Base-by-base conservation (phyloP, 306 rosid species). In the Trichosanthes truncata region DNA sequence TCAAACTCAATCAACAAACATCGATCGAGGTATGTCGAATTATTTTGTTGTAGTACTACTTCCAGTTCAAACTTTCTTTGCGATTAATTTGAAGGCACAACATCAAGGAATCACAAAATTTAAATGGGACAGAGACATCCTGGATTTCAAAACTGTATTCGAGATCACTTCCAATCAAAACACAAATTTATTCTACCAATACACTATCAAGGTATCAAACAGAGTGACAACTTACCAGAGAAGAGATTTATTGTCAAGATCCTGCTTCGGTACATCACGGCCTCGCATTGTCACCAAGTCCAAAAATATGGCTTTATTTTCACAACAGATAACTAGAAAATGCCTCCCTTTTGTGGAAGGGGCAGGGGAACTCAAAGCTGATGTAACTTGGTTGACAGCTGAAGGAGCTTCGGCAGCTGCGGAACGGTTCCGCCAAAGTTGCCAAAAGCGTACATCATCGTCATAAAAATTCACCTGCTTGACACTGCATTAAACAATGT, bases 211-310 rank as follows among this genome's bases (percentile, higher is more conserved):
- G 66, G 53, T 36, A 45, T 21, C 13, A 79, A 56, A 81, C n/a
- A 65, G 38, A 68, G 52, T 83, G 57, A 82, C 33, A 71, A 82
- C 82, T 87, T 91, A 84, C 99, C 99, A 95, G 45, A 93, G 88
- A 83, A 95, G 97, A 21, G 97, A 95, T 85, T 87, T 95, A 84
- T 90, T 95, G 85, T 95, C 99, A 62, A 95, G 99, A 73, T 95
- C 99, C 77, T 91, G 96, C 90, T 95, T 95, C 29, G 97, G 96
- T 57, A 91, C 97, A 87, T 95, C 99, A 77, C 97, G 99, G 80
- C 99, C 92, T 52, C 97, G 93, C 99, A 95, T 95, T 0, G 99
- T 95, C 84, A 95, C 99, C 87, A 93, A 85, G 85, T 95, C 99
- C 94, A 95, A 82, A 87, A 95, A 95, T 80, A 95, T 93, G 83